Evolutionary conservation across 2,329 filamentous ascomycete species (phyloP), one percentile per base, ranked within the genome.

Genomic region (Xylariaceae sp.): DNA sequence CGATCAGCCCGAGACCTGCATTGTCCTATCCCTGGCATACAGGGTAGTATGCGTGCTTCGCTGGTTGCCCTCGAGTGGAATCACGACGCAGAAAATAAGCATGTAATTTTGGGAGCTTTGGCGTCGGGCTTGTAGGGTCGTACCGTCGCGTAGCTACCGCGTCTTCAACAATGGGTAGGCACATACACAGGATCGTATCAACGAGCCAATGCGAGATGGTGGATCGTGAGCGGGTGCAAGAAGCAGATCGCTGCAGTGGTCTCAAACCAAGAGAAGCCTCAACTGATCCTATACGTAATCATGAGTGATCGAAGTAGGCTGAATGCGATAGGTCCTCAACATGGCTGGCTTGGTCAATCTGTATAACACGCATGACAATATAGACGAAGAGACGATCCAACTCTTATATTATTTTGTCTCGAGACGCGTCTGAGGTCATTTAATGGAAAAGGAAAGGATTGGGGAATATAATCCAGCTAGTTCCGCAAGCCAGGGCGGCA

Each of bases 171-270:
- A 21, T 5, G 30, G 33, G 29, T 39, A 39, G 16, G 26, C 20
- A 46, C 18, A 24, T 11, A 39, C 18, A 24, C 55, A 46, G 46
- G 50, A 48, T 52, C 33, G 46, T 32, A 48, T 51, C 37, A 58
- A 52, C 55, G 47, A 47, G 40, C 43, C 40, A 43, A 59, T 67
- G 63, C 62, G 53, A 65, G 63, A 67, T 67, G 54, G 58, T 49
- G 58, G 59, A 66, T 66, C 64, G 61, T 58, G 61, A 55, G n/a
- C n/a, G n/a, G n/a, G 44, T 44, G 41, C 9, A 24, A 51, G 24
- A 44, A 58, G 44, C 58, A 51, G 60, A 52, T 47, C 37, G n/a
- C n/a, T n/a, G n/a, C n/a, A n/a, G n/a, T n/a, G n/a, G n/a, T n/a
- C n/a, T n/a, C n/a, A n/a, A n/a, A n/a, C n/a, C n/a, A n/a, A n/a